Evolutionary conservation across 73 alveolate genomes (phyloP).

Genomic region (Symbiodinium natans): DNA sequence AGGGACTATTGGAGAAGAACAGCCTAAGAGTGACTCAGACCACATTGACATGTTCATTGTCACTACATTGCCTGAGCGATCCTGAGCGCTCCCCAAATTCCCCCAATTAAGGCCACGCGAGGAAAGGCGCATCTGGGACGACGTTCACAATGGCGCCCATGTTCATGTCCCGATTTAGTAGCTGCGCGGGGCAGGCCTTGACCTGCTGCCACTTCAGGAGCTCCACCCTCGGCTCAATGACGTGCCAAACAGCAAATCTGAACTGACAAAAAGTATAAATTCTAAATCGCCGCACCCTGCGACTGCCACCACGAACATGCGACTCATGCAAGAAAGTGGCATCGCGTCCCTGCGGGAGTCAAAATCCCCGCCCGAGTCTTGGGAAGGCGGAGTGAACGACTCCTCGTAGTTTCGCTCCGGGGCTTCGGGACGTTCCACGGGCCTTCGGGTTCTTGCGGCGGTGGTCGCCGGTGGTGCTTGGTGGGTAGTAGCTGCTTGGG

Average conservation of each 20-base stretch:
- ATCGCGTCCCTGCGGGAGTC: background rate
- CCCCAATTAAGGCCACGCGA: no score
- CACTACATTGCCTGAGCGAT: no score
- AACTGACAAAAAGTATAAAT: background rate
- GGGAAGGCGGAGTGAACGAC: background rate
- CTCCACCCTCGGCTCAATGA: conserved; percentile 8
- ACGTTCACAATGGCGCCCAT: background rate
- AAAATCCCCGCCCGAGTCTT: background rate
- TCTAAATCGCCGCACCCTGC: background rate
- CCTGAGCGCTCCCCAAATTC: no score
- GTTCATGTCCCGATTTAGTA: conserved; percentile 33
- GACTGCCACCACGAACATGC: no score
- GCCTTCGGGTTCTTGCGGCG: no score
- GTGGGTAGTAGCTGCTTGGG: no score
- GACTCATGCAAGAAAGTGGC: background rate
- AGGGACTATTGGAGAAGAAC: no score
- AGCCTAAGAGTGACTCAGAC: no score
- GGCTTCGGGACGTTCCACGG: no score
- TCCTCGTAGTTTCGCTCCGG: no score
- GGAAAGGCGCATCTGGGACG: background rate
- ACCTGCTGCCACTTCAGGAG: conserved; percentile 87
- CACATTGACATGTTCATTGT: no score
- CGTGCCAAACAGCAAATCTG: background rate
- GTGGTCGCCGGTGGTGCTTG: no score
- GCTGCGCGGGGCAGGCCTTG: conserved; percentile 58